Evolutionary conservation across 1,284 basidiomycete genomes (phyloP), one percentile per base, ranked within the genome.

Genomic region (Leccinum cinnamomeum): DNA sequence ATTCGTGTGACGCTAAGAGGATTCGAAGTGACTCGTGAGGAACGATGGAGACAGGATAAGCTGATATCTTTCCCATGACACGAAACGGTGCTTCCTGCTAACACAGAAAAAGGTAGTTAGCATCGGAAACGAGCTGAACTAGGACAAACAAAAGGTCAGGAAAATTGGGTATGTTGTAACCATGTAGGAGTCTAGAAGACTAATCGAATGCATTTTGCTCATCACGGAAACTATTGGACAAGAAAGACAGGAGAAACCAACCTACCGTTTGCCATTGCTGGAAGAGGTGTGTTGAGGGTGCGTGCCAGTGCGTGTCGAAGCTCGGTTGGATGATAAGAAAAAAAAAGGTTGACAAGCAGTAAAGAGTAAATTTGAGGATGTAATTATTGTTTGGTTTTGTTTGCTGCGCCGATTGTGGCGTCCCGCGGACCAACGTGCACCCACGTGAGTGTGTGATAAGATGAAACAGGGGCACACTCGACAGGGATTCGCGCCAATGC

Each of bases 121-220:
- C 7, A 53, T 58, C 56, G 20, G 23, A 44, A 55, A 62, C 10
- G 33, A 58, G 54, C 30, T 14, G 55, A 56, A 54, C 14, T 39
- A 46, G 3, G 63, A 56, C 57, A 56, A 70, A 67, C 62, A 33
- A 61, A 59, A 66, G 65, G 63, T 72, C 67, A 82, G 83, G 78
- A 71, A 78, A 57, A 53, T 6, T 35, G 57, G 53, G 48, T 66
- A 55, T 57, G 61, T 66, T 72, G 60, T 71, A 71, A 74, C 72
- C 70, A 71, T 74, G 71, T 73, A 44, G 58, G 39, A 71, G 87
- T 92, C 90, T 91, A 88, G 76, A 91, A 92, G 90, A 92, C 90
- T 91, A 92, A 92, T 91, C 90, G 87, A 83, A 64, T 66, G 56
- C 63, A 41, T 62, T 30, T 82, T 82, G 79, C 77, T 84, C 89